Conservation (phyloP, 169 alveolate species). For the Cryptosporidium parvum region DNA sequence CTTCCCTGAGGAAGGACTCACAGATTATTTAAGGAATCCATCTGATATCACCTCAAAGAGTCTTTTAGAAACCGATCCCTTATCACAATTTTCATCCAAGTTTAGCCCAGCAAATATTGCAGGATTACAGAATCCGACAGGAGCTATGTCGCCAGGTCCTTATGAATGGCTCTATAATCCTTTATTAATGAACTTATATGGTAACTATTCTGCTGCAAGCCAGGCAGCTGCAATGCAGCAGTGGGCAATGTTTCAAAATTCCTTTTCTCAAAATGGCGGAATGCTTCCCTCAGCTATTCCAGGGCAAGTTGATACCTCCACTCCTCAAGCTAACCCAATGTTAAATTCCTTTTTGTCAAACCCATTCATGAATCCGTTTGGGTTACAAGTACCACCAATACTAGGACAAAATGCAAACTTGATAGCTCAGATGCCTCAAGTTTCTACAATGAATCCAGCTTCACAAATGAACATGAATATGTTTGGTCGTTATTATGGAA, state of each 20-base stretch:
- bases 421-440: conserved; percentile 4
- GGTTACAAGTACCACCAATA: conserved; percentile 32
- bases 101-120: conserved; percentile 7
- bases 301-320: neutral
- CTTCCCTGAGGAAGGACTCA: conserved; percentile 19
- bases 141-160: conserved; percentile 26
- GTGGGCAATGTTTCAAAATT: conserved; percentile 68
- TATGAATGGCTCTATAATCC: conserved; percentile 75
- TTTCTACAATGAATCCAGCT: conserved; percentile 34
- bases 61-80: conserved; percentile 30
- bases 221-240: conserved; percentile 74
- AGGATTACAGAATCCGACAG: conserved; percentile 3
- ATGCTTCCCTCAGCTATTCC: conserved; percentile 11
- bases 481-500: conserved; percentile 43
- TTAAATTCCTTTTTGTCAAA: neutral
- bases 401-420: conserved; percentile 43
- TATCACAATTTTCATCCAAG: conserved; percentile 27
- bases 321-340: conserved; percentile 16
- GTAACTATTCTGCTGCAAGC: conserved; percentile 67
- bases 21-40: conserved; percentile 20
- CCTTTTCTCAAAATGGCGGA: conserved; percentile 11
- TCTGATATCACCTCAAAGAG: conserved; percentile 33
- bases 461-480: conserved; percentile 50
- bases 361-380: conserved; percentile 51
- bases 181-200: conserved; percentile 58